These are phyloP conservation scores for Silene uniflora DNA, from an alignment of 148 eudicot species.

Conservation along the genomic window DNA sequence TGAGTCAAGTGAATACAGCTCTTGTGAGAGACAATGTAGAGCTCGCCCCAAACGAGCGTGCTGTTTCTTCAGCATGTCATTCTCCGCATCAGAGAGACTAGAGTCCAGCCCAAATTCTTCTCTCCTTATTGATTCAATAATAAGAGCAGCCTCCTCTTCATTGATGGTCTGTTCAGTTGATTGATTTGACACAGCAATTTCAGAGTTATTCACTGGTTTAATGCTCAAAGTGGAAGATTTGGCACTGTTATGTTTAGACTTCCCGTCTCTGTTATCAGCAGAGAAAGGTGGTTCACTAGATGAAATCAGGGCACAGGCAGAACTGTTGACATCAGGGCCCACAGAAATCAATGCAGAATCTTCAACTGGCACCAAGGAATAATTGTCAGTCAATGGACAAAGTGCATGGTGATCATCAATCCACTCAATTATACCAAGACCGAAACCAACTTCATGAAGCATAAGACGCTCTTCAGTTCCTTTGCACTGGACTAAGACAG, in stretches of 20 bases:
- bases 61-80: slow-evolving; percentile 68
- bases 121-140: slow-evolving; percentile 75
- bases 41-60: slow-evolving; percentile 98
- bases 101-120: slow-evolving; percentile 87
- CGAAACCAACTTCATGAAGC: slow-evolving; percentile 84
- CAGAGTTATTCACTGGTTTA: slow-evolving; percentile 13
- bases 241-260: slow-evolving; percentile 16
- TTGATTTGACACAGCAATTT: slow-evolving; percentile 12
- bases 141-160: slow-evolving; percentile 38
- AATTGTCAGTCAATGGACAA: slow-evolving; percentile 31
- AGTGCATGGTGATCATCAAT: slow-evolving; percentile 56
- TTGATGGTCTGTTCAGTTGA: slow-evolving; percentile 18
- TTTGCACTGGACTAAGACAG: slow-evolving; percentile 57
- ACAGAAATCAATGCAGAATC: slow-evolving; percentile 27
- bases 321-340: slow-evolving; percentile 25
- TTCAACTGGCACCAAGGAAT: slow-evolving; percentile 25
- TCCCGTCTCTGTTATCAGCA: slow-evolving; percentile 27
- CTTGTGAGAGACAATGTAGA: slow-evolving; percentile 92
- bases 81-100: slow-evolving; percentile 51
- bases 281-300: slow-evolving; percentile 22
- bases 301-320: slow-evolving; percentile 16
- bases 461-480: slow-evolving; percentile 55
- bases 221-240: slow-evolving; percentile 3
- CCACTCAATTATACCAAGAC: slow-evolving; percentile 86
- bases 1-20: slow-evolving; percentile 92